Evolutionary conservation across 495 filamentous ascomycete genomes (phyloP).

Genomic region (Amphirosellinia nigrospora): DNA sequence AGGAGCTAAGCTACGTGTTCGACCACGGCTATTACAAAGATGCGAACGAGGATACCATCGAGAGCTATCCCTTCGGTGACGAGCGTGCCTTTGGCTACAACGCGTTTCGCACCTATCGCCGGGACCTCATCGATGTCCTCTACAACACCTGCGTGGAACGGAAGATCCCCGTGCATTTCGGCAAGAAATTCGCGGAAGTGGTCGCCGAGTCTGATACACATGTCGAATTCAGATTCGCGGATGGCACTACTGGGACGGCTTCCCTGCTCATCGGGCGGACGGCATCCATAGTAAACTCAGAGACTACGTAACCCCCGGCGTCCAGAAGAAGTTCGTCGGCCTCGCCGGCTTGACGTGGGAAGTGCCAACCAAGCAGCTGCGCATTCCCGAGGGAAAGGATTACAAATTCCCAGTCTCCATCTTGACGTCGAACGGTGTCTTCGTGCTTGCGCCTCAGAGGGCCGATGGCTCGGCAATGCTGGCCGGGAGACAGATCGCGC

Average conservation of each 20-base stretch:
- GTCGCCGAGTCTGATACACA: slow-evolving; percentile 39
- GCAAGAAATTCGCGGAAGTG: slow-evolving; percentile 49
- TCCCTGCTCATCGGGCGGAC: slow-evolving; percentile 51
- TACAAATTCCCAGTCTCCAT: slow-evolving; percentile 52
- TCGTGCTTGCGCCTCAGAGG: slow-evolving; percentile 54
- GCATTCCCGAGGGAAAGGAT: slow-evolving; percentile 26
- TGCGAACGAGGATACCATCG: slow-evolving; percentile 42
- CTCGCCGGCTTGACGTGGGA: slow-evolving; percentile 28
- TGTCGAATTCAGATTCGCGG: slow-evolving; percentile 48
- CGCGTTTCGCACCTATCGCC: slow-evolving; percentile 55
- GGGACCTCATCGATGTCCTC: slow-evolving; percentile 49
- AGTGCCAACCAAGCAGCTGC: slow-evolving; percentile 22
- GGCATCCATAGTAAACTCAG: slow-evolving; percentile 57
- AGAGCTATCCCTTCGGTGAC: slow-evolving; percentile 51
- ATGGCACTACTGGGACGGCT: slow-evolving; percentile 44
- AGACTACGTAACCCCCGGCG: slow-evolving; percentile 17
- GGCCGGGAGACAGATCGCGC: slow-evolving; percentile 45
- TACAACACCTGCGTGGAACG: slow-evolving; percentile 36
- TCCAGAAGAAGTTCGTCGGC: slow-evolving; percentile 26
- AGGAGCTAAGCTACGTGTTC: slow-evolving; percentile 40
- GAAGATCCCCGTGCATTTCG: slow-evolving; percentile 47
- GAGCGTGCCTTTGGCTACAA: slow-evolving; percentile 49
- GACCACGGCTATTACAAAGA: slow-evolving; percentile 49
- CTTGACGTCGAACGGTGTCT: slow-evolving; percentile 47
- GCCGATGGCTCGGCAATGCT: slow-evolving; percentile 51